Conservation (phyloP, 164 flowering plant species). For the Piper longum region DNA sequence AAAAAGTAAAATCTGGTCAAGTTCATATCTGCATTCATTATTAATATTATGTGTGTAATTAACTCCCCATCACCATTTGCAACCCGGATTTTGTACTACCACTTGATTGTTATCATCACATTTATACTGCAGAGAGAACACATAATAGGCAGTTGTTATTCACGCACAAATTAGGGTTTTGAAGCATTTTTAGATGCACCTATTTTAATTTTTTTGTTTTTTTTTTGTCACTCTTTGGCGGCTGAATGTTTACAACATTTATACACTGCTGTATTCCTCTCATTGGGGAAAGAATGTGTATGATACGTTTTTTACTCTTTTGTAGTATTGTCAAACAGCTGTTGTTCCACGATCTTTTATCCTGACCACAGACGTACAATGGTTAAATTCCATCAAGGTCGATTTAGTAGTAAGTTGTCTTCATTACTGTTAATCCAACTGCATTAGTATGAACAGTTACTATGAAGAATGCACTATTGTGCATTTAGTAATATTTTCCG, state of each 20-base stretch:
- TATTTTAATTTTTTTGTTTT: no score
- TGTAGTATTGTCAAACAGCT: conserved; percentile 80
- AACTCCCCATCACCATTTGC: no score
- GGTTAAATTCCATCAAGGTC: conserved; percentile 88
- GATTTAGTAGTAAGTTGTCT: conserved; percentile 70
- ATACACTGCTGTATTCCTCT: no score
- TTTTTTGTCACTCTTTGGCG: no score
- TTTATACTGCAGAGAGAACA: no score
- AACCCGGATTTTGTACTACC: no score
- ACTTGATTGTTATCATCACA: no score
- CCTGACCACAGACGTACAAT: conserved; percentile 69
- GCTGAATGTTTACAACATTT: no score
- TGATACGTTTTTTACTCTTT: not conserved
- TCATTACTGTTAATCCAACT: not conserved
- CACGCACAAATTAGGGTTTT: no score
- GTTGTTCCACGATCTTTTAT: conserved; percentile 77
- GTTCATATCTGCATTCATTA: not conserved
- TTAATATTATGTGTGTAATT: not conserved
- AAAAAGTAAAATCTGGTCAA: not conserved
- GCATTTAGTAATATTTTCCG: not conserved
- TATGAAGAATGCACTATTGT: not conserved
- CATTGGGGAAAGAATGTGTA: no score
- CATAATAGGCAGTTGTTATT: no score
- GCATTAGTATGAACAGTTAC: not conserved
- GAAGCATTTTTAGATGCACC: no score